Evolutionary conservation across 495 filamentous ascomycete genomes (phyloP), one percentile per base, ranked within the genome.

Genomic region (Penicillium robsamsonii): DNA sequence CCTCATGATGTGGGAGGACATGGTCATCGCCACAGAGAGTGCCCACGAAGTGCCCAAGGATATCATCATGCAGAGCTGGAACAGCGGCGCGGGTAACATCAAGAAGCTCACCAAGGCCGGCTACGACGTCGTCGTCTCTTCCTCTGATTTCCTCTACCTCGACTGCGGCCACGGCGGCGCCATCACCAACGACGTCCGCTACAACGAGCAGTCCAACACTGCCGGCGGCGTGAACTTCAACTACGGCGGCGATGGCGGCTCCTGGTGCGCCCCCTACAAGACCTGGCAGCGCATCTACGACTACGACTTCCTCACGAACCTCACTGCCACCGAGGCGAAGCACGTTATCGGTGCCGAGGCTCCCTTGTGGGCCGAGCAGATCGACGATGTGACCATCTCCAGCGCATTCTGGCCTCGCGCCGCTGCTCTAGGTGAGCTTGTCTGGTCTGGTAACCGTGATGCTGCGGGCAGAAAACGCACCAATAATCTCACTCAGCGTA

Each of bases 211-310:
- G 71, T 55, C 57, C 24, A 82, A 82, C 64, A 76, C 78, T 0
- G 71, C 73, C 55, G 63, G 62, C 38, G 65, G 60, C 27, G 70
- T 74, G 4, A 81, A 67, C 63, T 81, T 82, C 71, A 84, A 84
- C 71, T 84, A 74, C 56, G 72, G 70, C 38, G 81, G 76, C 56
- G 63, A 62, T 51, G 81, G 81, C 18, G 81, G 79, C n/a, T 77
- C 72, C 55, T 84, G 81, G 81, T 84, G 81, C 59, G 79, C 74
- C 0, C 81, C 81, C 0, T 84, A 84, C 70, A 84, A 84, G 62
- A 80, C 79, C 58, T 84, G 81, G 81, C 81, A 84, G 59, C 78
- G 81, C 17, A 81, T 84, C 67, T 84, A 84, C 69, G 78, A 81
- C 69, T 84, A 76, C 64, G 81, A 84, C 55, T 84, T 84, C 64